phyloP scores from a whole-genome alignment of 83 land plant genomes.

The Thuja plicata region DNA sequence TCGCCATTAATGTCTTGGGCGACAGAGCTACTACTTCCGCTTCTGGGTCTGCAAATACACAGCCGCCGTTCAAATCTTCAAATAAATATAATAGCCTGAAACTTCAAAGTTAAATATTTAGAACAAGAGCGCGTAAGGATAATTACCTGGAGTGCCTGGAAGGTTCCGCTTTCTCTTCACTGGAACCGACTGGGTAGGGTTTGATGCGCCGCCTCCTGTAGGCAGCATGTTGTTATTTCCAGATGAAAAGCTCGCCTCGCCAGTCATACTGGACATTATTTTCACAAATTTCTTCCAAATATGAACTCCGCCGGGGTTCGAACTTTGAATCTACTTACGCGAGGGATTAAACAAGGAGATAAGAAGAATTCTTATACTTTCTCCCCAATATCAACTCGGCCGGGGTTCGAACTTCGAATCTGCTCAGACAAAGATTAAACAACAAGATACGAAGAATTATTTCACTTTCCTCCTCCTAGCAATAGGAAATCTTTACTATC shows the following conservation, averaged over 20 bases:
- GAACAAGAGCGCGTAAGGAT: background rate
- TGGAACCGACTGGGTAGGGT: conserved; percentile 2
- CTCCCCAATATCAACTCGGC: background rate
- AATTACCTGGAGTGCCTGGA: conserved; percentile 65
- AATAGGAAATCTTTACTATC: background rate
- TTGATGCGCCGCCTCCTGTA: background rate
- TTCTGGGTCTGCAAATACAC: conserved; percentile 51
- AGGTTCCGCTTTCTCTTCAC: conserved; percentile 51
- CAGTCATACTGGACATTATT: conserved; percentile 31
- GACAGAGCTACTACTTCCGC: conserved; percentile 63
- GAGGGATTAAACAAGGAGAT: background rate
- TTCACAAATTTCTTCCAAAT: background rate
- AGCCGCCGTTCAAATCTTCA: background rate
- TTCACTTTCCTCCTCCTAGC: background rate
- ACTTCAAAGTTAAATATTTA: background rate
- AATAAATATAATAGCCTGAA: background rate
- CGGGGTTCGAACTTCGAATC: background rate
- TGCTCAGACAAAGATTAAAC: background rate
- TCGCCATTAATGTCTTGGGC: conserved; percentile 45
- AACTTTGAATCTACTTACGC: background rate
- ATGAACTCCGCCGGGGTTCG: background rate
- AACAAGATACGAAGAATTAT: background rate
- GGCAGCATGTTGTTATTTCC: conserved; percentile 13
- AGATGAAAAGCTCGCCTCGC: conserved; percentile 38
- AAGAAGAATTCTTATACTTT: background rate